Base-by-base conservation (phyloP, 805 yeast species). In the Yarrowia divulgata region DNA sequence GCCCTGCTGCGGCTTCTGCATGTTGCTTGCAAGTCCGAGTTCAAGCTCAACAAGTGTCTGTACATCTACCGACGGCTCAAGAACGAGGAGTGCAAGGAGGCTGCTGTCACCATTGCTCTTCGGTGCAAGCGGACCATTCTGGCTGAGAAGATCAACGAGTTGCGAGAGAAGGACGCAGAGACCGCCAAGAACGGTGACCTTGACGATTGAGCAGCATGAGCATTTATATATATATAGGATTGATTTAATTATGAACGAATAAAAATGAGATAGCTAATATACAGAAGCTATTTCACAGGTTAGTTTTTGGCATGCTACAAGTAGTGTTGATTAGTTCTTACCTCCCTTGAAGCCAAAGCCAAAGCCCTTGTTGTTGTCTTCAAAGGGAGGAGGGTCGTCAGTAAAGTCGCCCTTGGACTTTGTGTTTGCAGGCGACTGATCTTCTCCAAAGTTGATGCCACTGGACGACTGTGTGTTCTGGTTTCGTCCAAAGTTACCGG, bases 81-180 rank as follows among this genome's bases (percentile, higher is more conserved):
- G 73, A 89, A 87, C 72, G 94, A 90, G 71, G 87, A 89, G 73
- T 96, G 97, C 2, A 80, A 93, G 71, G 84, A 83, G 69, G 97
- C 97, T 0, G 97, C 98, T 0, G 81, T 86, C 14, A 90, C 90
- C 78, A 90, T 94, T 68, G 92, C 97, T 0, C 90, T 90, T 74
- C 84, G 97, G 70, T 83, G 87, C 69, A 88, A 86, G 40, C 77
- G 87, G 75, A 79, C 81, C 16, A 75, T 79, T 0, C 76, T 90
- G 70, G 87, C 86, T 0, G 85, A 83, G 70, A 83, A 83, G 75
- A 84, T 89, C 46, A 83, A 82, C 69, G 82, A 84, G 69, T 73
- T 86, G 46, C 79, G 89, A 70, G 90, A 88, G 55, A 49, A 37
- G 57, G 68, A 46, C 16, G 29, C 29, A 23, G 43, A 42, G 35